Evolutionary conservation across 2,329 filamentous ascomycete genomes (phyloP).

Genomic region (Aspergillus transmontanensis): DNA sequence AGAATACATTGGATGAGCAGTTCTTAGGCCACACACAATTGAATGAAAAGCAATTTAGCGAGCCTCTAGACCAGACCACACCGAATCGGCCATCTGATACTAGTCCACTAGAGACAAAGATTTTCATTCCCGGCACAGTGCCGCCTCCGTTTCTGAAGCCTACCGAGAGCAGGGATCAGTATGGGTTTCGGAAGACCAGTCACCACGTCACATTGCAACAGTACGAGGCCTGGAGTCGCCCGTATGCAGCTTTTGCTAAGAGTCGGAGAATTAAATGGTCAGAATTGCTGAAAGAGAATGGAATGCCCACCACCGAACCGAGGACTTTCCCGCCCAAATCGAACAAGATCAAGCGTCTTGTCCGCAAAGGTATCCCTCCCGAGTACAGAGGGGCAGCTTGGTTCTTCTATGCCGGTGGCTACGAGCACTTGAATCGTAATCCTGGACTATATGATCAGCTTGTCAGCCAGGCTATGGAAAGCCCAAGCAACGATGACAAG

Average conservation of each 20-base stretch:
- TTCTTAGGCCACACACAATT: slow-evolving; percentile 16
- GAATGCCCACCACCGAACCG: slow-evolving; percentile 70
- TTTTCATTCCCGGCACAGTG: slow-evolving; percentile 39
- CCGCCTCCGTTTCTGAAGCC: slow-evolving; percentile 39
- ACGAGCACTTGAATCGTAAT: slow-evolving; percentile 74
- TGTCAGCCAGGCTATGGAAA: slow-evolving; percentile 65
- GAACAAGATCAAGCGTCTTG: slow-evolving; percentile 83
- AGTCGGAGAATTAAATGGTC: slow-evolving; percentile 82
- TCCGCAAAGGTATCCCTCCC: slow-evolving; percentile 89
- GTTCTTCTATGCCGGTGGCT: slow-evolving; percentile 94
- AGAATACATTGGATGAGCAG: slow-evolving; percentile 18
- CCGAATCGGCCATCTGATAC: background rate
- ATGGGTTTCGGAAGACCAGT: slow-evolving; percentile 88
- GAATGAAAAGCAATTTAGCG: slow-evolving; percentile 7
- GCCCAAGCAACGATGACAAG: slow-evolving; percentile 70
- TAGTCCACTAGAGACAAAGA: slow-evolving; percentile 21
- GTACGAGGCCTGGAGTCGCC: slow-evolving; percentile 79
- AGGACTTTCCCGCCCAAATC: slow-evolving; percentile 77
- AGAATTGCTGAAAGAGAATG: slow-evolving; percentile 73
- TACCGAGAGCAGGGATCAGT: slow-evolving; percentile 67
- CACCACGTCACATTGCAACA: slow-evolving; percentile 75
- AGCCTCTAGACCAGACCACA: slow-evolving; percentile 3
- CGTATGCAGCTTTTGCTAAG: slow-evolving; percentile 74
- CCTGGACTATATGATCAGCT: slow-evolving; percentile 75
- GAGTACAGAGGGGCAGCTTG: slow-evolving; percentile 94